Conservation (phyloP, 1,284 basidiomycete species). For the Pascua guehoae region DNA sequence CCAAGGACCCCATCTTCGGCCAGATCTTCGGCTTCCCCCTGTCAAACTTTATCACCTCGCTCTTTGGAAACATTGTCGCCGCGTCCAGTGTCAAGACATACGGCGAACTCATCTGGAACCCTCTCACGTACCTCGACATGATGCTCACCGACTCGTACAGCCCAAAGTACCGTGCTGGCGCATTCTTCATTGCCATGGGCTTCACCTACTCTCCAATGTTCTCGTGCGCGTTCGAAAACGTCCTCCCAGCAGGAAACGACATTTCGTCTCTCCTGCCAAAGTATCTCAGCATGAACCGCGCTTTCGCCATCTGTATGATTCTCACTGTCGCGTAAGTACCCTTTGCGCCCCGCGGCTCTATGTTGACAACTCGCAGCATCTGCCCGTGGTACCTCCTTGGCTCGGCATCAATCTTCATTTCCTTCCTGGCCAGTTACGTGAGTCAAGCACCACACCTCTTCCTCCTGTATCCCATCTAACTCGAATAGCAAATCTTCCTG, state of each 20-base stretch:
- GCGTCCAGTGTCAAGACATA: constrained; percentile 69
- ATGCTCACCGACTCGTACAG: constrained; percentile 66
- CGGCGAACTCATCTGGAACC: constrained; percentile 70
- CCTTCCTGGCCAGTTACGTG: constrained; percentile 63
- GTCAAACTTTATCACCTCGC: constrained; percentile 58
- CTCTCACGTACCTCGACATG: constrained; percentile 65
- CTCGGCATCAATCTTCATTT: constrained; percentile 59
- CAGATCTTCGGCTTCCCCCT: constrained; percentile 30
- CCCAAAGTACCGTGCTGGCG: constrained; percentile 62
- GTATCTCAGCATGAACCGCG: too few relatives aligned
- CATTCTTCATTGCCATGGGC: constrained; percentile 64
- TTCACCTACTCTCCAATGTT: constrained; percentile 48
- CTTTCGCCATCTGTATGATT: too few relatives aligned
- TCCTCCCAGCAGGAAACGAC: too few relatives aligned
- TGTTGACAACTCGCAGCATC: too few relatives aligned
- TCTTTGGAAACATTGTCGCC: constrained; percentile 76
- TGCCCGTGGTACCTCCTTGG: too few relatives aligned
- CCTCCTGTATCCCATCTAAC: constrained; percentile 4
- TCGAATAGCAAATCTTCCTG: constrained; percentile 62
- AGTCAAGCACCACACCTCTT: neutral
- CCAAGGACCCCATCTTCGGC: constrained; percentile 50
- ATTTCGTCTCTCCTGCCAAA: too few relatives aligned
- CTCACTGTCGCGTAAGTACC: too few relatives aligned
- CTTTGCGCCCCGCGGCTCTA: too few relatives aligned
- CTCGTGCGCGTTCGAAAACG: too few relatives aligned